Conservation (phyloP, 2,329 filamentous ascomycete species). For the Scytalidium lignicola region DNA sequence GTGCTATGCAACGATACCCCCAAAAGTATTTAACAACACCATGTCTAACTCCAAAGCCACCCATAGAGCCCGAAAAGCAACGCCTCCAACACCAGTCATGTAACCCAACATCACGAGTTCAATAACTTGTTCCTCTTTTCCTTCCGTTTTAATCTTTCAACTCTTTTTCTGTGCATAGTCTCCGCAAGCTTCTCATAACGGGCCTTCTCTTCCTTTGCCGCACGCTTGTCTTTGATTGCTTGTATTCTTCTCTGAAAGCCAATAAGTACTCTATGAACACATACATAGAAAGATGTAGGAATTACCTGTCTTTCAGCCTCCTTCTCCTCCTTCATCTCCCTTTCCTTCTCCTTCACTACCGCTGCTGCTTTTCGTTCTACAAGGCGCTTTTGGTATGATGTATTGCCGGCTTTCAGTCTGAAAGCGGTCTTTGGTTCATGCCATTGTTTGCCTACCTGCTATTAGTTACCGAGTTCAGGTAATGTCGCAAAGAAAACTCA, state of each 20-base stretch:
- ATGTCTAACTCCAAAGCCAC: neutral
- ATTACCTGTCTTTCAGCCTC: conserved; percentile 76
- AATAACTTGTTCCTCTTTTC: conserved; percentile 93
- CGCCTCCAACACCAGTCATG: conserved; percentile 9
- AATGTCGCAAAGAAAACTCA: conserved; percentile 31
- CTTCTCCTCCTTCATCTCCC: conserved; percentile 94
- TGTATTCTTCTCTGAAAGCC: conserved; percentile 63
- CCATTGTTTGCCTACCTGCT: conserved; percentile 82
- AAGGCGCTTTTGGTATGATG: conserved; percentile 71
- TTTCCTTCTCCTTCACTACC: conserved; percentile 87
- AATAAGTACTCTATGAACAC: conserved; percentile 5
- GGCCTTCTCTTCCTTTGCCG: conserved; percentile 87
- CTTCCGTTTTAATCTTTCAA: conserved; percentile 87
- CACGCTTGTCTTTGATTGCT: conserved; percentile 77
- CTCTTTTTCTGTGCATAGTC: conserved; percentile 95
- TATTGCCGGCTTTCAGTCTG: conserved; percentile 72
- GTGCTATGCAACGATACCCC: too few species aligned
- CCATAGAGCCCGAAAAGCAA: neutral
- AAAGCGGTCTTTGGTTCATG: conserved; percentile 79
- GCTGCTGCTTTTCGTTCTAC: conserved; percentile 64
- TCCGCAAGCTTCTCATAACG: conserved; percentile 90
- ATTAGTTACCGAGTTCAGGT: conserved; percentile 9
- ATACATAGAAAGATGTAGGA: neutral
- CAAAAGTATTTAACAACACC: neutral
- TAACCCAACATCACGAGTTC: conserved; percentile 47